Conservation (phyloP, 2,329 filamentous ascomycete species). For the Penicillium sp. region DNA sequence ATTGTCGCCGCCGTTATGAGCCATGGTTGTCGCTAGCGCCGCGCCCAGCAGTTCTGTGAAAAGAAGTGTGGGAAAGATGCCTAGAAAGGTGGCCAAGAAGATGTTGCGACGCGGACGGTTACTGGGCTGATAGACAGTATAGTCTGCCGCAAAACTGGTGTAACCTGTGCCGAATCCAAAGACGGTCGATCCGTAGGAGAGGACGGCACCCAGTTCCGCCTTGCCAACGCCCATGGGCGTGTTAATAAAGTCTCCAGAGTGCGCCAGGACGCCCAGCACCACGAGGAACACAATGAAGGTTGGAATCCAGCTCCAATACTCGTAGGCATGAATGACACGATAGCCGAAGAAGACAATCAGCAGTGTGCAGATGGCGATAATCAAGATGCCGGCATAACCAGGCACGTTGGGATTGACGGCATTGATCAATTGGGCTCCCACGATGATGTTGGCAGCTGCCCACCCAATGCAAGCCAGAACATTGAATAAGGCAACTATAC, state of each 20-base stretch:
- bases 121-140: constrained; percentile 71
- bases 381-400: constrained; percentile 65
- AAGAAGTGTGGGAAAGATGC: constrained; percentile 63
- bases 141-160: constrained; percentile 68
- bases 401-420: constrained; percentile 65
- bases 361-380: constrained; percentile 63
- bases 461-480: constrained; percentile 66
- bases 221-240: constrained; percentile 55
- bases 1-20: constrained; percentile 48
- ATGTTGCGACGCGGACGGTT: constrained; percentile 55
- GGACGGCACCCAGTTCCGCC: constrained; percentile 53
- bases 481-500: constrained; percentile 61
- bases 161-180: constrained; percentile 66
- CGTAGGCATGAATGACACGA: constrained; percentile 68
- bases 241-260: constrained; percentile 58
- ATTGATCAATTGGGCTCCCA: constrained; percentile 69
- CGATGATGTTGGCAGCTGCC: constrained; percentile 70
- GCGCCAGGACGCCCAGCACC: constrained; percentile 60
- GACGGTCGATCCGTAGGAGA: constrained; percentile 61
- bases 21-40: constrained; percentile 60
- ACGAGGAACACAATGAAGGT: constrained; percentile 67
- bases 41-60: constrained; percentile 69
- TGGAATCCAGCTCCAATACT: constrained; percentile 68
- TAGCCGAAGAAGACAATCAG: constrained; percentile 66
- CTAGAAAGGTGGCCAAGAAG: constrained; percentile 63